Evolutionary conservation across 1,284 basidiomycete genomes (phyloP).

Genomic region (Hymenochaete sp.): DNA sequence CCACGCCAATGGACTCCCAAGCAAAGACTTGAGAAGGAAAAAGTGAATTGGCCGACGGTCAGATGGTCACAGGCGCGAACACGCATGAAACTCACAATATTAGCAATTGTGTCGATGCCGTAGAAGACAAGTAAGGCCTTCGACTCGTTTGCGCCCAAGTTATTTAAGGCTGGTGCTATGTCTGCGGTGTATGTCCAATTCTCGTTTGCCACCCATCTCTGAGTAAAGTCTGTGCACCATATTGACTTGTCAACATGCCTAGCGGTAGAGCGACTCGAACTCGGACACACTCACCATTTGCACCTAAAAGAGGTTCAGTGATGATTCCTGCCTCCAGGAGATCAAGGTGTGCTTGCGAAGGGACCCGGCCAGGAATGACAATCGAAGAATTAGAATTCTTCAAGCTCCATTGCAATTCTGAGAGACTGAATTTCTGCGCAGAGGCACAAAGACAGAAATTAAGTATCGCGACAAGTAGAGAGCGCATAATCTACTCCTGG

Average conservation of each 20-base stretch:
- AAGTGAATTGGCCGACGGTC: conserved; percentile 10
- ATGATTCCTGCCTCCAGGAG: conserved; percentile 44
- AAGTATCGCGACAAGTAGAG: conserved; percentile 1
- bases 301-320: conserved; percentile 44
- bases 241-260: not conserved
- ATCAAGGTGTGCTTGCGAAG: conserved; percentile 49
- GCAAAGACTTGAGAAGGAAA: conserved; percentile 34
- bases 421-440: conserved; percentile 36
- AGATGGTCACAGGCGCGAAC: too few relatives aligned
- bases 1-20: conserved; percentile 44
- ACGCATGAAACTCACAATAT: conserved; percentile 30
- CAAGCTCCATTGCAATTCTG: conserved; percentile 42
- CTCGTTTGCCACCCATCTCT: conserved; percentile 50
- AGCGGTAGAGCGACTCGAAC: too few relatives aligned
- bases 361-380: conserved; percentile 41
- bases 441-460: conserved; percentile 20
- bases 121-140: conserved; percentile 47
- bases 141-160: conserved; percentile 21
- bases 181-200: conserved; percentile 58
- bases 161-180: conserved; percentile 34
- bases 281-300: conserved; percentile 36
- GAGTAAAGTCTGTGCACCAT: conserved; percentile 38
- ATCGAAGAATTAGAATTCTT: conserved; percentile 47
- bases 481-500: not conserved
- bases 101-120: conserved; percentile 51